Conservation (phyloP, 371 early-diverging fungal genomes). For the Fennellomyces sp. region DNA sequence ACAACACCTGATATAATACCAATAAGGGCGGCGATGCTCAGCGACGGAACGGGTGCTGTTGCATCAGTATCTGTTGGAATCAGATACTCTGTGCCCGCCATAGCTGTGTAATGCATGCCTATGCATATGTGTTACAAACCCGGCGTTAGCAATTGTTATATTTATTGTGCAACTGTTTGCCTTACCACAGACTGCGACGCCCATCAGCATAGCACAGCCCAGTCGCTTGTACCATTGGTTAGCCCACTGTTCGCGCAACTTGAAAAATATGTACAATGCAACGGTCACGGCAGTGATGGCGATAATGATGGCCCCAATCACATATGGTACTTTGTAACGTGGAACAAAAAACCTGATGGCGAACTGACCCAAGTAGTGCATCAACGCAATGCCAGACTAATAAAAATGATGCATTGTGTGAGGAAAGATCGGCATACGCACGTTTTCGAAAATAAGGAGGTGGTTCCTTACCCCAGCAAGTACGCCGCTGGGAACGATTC, state of each 20-base stretch:
- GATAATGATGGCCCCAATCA: slow-evolving; percentile 38
- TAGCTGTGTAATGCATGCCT: slow-evolving; percentile 53
- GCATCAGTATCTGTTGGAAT: slow-evolving; percentile 7
- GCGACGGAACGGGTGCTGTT: slow-evolving; percentile 25
- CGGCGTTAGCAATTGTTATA: too few species aligned
- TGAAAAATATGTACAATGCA: slow-evolving; percentile 47
- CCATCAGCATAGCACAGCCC: slow-evolving; percentile 46
- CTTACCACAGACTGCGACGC: slow-evolving; percentile 45
- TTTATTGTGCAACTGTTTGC: not conserved
- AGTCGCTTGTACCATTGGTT: slow-evolving; percentile 53
- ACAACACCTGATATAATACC: slow-evolving; percentile 39
- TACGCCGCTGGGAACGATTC: slow-evolving; percentile 43
- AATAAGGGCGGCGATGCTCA: slow-evolving; percentile 28
- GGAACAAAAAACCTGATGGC: slow-evolving; percentile 38
- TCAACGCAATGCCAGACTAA: slow-evolving; percentile 38
- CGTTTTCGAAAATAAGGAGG: not conserved
- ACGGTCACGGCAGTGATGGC: slow-evolving; percentile 34
- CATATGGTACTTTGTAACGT: slow-evolving; percentile 19
- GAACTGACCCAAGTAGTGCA: slow-evolving; percentile 53
- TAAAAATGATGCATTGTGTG: not conserved
- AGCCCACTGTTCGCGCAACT: slow-evolving; percentile 45
- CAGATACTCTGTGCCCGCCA: slow-evolving; percentile 42
- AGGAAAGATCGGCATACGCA: not conserved
- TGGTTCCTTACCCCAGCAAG: slow-evolving; percentile 41
- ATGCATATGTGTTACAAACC: too few species aligned